Evolutionary conservation across 306 rosid species (phyloP).

Genomic region (Vigna angularis): DNA sequence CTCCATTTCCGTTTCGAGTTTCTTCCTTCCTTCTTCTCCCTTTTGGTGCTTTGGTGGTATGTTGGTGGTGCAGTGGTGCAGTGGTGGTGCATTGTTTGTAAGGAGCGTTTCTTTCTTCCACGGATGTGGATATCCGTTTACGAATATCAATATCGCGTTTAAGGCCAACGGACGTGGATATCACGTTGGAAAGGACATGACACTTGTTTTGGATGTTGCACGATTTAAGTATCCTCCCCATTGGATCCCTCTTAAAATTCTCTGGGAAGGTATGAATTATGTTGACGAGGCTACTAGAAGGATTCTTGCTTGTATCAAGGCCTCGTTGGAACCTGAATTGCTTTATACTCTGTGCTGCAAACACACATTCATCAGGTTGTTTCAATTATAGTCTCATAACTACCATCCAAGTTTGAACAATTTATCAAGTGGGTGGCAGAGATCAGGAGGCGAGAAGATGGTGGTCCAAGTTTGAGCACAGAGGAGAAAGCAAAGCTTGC

Average conservation of each 20-base stretch:
- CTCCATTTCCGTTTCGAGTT: too few relatives aligned
- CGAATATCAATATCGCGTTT: too few relatives aligned
- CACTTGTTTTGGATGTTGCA: conserved; percentile 91
- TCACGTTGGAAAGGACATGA: conserved; percentile 86
- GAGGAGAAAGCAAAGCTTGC: conserved; percentile 87
- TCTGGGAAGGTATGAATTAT: conserved; percentile 92
- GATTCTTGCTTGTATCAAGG: conserved; percentile 94
- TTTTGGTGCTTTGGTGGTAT: too few relatives aligned
- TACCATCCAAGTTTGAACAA: conserved; percentile 83
- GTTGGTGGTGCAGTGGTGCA: too few relatives aligned
- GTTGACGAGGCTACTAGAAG: conserved; percentile 70
- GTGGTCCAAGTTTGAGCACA: conserved; percentile 64
- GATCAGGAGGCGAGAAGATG: conserved; percentile 87
- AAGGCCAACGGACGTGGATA: too few relatives aligned
- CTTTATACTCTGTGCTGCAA: conserved; percentile 97
- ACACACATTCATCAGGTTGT: conserved; percentile 73
- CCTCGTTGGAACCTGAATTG: conserved; percentile 88
- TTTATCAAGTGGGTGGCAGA: conserved; percentile 96
- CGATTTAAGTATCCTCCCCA: conserved; percentile 98
- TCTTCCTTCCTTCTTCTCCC: too few relatives aligned
- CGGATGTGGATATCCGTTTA: too few relatives aligned
- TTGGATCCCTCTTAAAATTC: conserved; percentile 85
- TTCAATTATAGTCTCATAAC: conserved; percentile 63
- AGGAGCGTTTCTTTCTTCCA: too few relatives aligned
- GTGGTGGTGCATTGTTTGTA: too few relatives aligned